phyloP scores from a whole-genome alignment of 148 eudicot genomes.

The Nyssa sinensis region DNA sequence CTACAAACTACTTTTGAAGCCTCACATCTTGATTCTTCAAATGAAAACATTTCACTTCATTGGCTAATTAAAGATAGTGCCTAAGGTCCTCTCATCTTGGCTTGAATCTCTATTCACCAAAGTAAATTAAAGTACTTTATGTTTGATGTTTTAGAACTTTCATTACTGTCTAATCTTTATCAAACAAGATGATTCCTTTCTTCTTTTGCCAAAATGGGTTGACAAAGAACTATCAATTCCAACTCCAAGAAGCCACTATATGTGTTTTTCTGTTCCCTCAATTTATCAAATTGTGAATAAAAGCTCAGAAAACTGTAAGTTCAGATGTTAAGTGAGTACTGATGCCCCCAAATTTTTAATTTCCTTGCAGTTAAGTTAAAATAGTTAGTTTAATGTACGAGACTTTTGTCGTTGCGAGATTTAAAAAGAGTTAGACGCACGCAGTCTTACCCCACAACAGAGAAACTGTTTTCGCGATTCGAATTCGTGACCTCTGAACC shows the following conservation, averaged over 20 bases:
- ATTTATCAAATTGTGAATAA: too few relatives aligned
- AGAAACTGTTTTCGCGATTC: too few relatives aligned
- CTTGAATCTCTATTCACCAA: conserved; percentile 3
- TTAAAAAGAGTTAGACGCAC: too few relatives aligned
- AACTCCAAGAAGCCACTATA: neutral
- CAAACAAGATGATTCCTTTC: neutral
- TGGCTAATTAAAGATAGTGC: neutral
- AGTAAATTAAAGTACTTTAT: neutral
- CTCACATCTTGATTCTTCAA: conserved; percentile 1
- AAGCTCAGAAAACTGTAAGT: neutral
- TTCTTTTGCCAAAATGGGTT: neutral
- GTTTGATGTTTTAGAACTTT: neutral
- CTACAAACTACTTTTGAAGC: conserved; percentile 1
- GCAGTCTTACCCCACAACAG: too few relatives aligned
- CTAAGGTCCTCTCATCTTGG: neutral
- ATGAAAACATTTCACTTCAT: conserved; percentile 19
- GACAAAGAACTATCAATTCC: neutral
- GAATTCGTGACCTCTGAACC: too few relatives aligned
- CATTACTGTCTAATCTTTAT: conserved; percentile 6
- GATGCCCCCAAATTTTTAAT: too few relatives aligned
- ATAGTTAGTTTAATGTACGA: too few relatives aligned
- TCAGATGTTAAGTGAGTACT: too few relatives aligned
- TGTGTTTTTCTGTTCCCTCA: neutral
- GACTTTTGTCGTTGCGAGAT: too few relatives aligned
- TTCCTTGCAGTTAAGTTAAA: too few relatives aligned